phyloP scores from a whole-genome alignment of 1,139 yeast genomes.

The Trichomonascaceae sp. region DNA sequence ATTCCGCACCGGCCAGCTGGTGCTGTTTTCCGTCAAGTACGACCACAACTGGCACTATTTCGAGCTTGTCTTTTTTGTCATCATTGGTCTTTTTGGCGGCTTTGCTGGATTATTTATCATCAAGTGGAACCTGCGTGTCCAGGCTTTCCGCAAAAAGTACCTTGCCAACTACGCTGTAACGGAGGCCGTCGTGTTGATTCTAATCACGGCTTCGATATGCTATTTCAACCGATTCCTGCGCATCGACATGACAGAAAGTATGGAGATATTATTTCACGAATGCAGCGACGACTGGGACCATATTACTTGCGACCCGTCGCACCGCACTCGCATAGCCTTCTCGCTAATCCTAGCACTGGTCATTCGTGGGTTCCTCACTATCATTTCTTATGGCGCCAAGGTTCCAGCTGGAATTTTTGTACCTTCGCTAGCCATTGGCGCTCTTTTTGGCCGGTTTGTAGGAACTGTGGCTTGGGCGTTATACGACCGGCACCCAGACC shows the following conservation, averaged over 20 bases:
- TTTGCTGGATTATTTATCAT: constrained; percentile 75
- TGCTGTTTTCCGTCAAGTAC: constrained; percentile 77
- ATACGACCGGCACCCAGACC: constrained; percentile 32
- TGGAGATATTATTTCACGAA: constrained; percentile 81
- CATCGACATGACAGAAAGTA: constrained; percentile 88
- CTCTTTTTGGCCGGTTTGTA: constrained; percentile 78
- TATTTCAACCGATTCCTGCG: constrained; percentile 73
- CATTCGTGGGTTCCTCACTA: constrained; percentile 56
- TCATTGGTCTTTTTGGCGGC: constrained; percentile 87
- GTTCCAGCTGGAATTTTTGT: constrained; percentile 96
- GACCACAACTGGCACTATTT: constrained; percentile 77
- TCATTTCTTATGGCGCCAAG: constrained; percentile 79
- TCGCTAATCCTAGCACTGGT: constrained; percentile 61
- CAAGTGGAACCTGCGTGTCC: constrained; percentile 64
- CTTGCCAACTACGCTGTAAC: constrained; percentile 44
- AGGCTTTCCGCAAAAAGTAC: constrained; percentile 62
- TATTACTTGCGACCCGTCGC: constrained; percentile 19
- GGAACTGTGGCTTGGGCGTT: constrained; percentile 57
- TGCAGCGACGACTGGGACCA: constrained; percentile 37
- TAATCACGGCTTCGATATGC: constrained; percentile 62
- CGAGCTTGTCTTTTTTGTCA: constrained; percentile 67
- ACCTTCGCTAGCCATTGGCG: constrained; percentile 95
- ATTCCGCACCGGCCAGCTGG: constrained; percentile 87
- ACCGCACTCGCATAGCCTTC: constrained; percentile 20
- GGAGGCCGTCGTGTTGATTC: constrained; percentile 59